Conservation (phyloP, 306 rosid species). For the Potentilla sterilis region DNA sequence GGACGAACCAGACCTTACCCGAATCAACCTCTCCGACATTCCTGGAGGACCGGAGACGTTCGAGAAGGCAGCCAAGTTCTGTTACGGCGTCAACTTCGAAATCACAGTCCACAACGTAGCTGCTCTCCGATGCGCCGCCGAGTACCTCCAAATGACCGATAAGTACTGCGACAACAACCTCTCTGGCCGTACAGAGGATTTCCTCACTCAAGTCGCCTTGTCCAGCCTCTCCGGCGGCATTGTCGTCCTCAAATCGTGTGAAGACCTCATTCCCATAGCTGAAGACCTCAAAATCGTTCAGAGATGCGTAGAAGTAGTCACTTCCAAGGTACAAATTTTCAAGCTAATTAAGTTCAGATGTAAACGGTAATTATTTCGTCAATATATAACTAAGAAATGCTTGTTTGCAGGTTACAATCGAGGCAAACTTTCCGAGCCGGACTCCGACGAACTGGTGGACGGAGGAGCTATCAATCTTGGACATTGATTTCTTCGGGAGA, state of each 20-base stretch:
- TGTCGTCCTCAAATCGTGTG: conserved; percentile 64
- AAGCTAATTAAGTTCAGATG: background rate
- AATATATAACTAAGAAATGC: background rate
- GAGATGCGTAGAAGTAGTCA: conserved; percentile 51
- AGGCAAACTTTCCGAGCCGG: conserved; percentile 66
- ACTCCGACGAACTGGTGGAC: conserved; percentile 93
- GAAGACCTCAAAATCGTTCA: conserved; percentile 45
- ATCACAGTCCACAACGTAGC: conserved; percentile 75
- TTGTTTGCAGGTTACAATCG: conserved; percentile 43
- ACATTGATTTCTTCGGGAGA: conserved; percentile 48
- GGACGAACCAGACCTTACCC: conserved; percentile 54
- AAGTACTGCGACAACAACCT: conserved; percentile 66
- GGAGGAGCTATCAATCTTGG: conserved; percentile 65
- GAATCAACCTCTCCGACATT: conserved; percentile 54
- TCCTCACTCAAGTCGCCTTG: conserved; percentile 64
- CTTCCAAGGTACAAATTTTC: conserved; percentile 32
- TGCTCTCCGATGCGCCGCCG: conserved; percentile 75
- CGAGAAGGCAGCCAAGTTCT: conserved; percentile 89
- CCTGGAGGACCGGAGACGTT: conserved; percentile 88
- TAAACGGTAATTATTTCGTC: background rate
- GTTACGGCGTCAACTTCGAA: conserved; percentile 89
- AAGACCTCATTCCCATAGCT: conserved; percentile 51
- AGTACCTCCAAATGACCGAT: conserved; percentile 75
- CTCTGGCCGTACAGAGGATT: conserved; percentile 64
- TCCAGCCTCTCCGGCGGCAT: conserved; percentile 56